Base-by-base conservation (phyloP, 1,139 yeast genomes). In the Candida albicans region DNA sequence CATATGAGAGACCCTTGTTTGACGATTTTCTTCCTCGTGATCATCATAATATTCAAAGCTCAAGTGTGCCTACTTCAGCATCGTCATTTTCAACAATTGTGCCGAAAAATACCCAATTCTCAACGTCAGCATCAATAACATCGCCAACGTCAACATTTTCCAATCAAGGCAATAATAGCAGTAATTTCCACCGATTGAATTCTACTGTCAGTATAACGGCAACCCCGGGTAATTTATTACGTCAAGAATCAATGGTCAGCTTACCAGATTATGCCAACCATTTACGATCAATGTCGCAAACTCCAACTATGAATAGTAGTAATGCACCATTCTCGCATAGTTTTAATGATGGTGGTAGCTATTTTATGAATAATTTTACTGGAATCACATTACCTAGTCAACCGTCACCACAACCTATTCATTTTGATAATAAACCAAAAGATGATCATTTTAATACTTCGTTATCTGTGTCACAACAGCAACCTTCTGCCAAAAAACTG, bases 241-340 rank as follows among this genome's bases (percentile, higher is more conserved):
- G 60, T 13, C 59, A 60, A 32, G 63, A 62, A 32, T 62, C 68
- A 5, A 44, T 62, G 22, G 52, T 58, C 14, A 61, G 65, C 37
- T 52, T 64, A 34, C 63, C 63, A 0, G 68, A 63, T 32, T 58
- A 48, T 40, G 39, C 33, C 33, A 44, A 41, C 33, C 42, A 13
- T 24, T 34, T 33, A 37, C 12, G 47, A 38, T 46, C 49, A 24
- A 25, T 24, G 22, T 33, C 36, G 10, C 42, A 34, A 27, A 40
- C 43, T 12, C 42, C 50, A 12, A 24, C 30, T 10, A 8, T 29
- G 14, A 10, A 10, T n/a, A 13, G 14, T n/a, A 29, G 13, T n/a
- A 8, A 12, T 29, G 14, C n/a, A 5, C 37, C 31, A 18, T 26
- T 35, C 33, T 40, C 49, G 29, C 25, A 30, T 4, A 42, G 44